These are phyloP conservation scores for Carpinus fangiana DNA, from an alignment of 306 rosid genomes.

Conservation along the genomic window DNA sequence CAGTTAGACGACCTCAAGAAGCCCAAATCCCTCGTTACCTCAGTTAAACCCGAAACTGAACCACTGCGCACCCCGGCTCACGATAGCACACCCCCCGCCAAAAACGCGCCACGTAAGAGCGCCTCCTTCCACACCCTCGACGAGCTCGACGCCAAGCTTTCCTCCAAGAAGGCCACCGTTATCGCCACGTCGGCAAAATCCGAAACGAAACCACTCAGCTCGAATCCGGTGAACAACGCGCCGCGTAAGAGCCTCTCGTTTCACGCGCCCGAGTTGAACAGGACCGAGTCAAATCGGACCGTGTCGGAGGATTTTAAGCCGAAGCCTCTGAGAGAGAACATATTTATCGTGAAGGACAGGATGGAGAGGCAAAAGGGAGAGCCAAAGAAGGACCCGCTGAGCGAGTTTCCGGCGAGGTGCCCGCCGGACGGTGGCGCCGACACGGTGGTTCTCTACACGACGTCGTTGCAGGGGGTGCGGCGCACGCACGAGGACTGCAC, in stretches of 20 bases:
- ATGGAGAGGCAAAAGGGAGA: conserved; percentile 68
- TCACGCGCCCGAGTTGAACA: background rate
- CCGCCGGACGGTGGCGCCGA: conserved; percentile 66
- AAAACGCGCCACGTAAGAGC: conserved; percentile 41
- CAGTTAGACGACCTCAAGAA: conserved; percentile 48
- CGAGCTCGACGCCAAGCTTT: conserved; percentile 61
- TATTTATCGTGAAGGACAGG: conserved; percentile 66
- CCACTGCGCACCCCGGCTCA: background rate
- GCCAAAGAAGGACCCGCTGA: conserved; percentile 49
- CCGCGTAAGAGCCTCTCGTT: too few species aligned
- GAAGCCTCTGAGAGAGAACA: conserved; percentile 54
- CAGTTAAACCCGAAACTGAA: background rate
- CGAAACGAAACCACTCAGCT: background rate
- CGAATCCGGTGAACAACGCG: background rate
- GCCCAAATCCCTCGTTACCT: conserved; percentile 25
- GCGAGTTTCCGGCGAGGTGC: conserved; percentile 62
- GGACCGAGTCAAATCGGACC: conserved; percentile 7
- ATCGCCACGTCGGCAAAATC: background rate
- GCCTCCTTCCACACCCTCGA: conserved; percentile 71
- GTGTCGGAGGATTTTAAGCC: conserved; percentile 20
- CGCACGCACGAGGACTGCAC: conserved; percentile 77
- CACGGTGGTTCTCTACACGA: conserved; percentile 77
- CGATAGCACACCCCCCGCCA: background rate
- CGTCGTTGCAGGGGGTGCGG: conserved; percentile 80
- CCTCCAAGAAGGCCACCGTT: conserved; percentile 12